These are phyloP conservation scores for Dothidotthia symphoricarpi DNA, from an alignment of 2,329 filamentous ascomycete genomes.

Conservation along the genomic window DNA sequence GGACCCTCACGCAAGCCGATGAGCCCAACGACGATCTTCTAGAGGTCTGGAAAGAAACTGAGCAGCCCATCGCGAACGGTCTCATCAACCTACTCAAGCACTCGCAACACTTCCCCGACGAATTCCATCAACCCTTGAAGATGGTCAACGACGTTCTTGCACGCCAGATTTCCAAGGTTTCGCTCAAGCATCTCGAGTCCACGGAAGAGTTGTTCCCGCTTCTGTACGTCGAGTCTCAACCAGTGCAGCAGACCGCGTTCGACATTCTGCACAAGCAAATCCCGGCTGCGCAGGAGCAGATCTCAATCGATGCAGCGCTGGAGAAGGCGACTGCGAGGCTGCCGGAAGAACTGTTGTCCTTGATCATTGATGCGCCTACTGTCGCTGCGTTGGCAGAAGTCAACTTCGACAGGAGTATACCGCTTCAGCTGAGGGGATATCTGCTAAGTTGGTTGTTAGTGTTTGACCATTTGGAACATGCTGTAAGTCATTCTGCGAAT, in stretches of 20 bases:
- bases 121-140: constrained; percentile 64
- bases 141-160: constrained; percentile 75
- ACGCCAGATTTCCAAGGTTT: constrained; percentile 64
- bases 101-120: constrained; percentile 51
- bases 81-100: constrained; percentile 64
- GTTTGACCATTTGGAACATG: constrained; percentile 77
- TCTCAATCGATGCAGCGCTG: constrained; percentile 73
- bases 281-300: constrained; percentile 72
- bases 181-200: constrained; percentile 61
- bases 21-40: constrained; percentile 83
- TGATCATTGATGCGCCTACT: constrained; percentile 75
- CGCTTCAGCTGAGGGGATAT: constrained; percentile 71
- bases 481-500: constrained; percentile 45
- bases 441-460: constrained; percentile 86
- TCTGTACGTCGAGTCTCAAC: constrained; percentile 70
- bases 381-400: constrained; percentile 66
- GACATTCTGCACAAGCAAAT: constrained; percentile 77
- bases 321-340: constrained; percentile 71
- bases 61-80: constrained; percentile 55
- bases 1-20: constrained; percentile 53
- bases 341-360: constrained; percentile 79
- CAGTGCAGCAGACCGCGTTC: constrained; percentile 79
- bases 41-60: constrained; percentile 66
- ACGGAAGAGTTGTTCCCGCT: constrained; percentile 70
- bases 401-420: constrained; percentile 64